These are phyloP conservation scores for Blastomyces emzantsi DNA, from an alignment of 2,329 filamentous ascomycete species.

Conservation along the genomic window DNA sequence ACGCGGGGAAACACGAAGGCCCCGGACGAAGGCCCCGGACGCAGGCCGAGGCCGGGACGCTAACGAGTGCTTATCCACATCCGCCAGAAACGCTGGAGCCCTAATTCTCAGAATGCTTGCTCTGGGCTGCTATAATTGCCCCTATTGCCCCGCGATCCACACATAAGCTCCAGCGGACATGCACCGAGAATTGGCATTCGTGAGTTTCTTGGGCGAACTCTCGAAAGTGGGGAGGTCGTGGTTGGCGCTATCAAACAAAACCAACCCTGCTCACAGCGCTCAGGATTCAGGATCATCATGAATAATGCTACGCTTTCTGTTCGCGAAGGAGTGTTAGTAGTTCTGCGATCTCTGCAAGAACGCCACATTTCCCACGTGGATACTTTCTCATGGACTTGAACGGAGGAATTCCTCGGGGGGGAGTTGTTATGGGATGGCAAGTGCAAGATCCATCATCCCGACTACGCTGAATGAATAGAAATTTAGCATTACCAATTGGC, in stretches of 20 bases:
- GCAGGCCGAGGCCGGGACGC: background rate
- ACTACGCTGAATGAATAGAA: background rate
- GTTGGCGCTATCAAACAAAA: background rate
- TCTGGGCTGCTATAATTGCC: background rate
- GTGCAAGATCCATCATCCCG: background rate
- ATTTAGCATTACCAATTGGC: background rate
- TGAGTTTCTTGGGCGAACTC: background rate
- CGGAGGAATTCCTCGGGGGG: background rate
- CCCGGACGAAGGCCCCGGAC: background rate
- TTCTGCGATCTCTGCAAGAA: background rate
- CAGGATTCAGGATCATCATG: too few species aligned
- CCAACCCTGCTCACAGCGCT: background rate
- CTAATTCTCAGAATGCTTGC: background rate
- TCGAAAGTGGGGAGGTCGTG: background rate
- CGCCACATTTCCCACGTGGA: background rate
- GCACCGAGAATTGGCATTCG: background rate
- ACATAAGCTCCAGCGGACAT: background rate
- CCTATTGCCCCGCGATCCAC: background rate
- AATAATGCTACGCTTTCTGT: background rate
- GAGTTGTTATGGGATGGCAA: background rate
- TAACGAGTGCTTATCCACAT: background rate
- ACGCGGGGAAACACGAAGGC: background rate
- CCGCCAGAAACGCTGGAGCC: background rate
- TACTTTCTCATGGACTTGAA: background rate
- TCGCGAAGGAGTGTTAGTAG: background rate